phyloP scores from a whole-genome alignment of 2,329 filamentous ascomycete species.

The Scleromitrula shiraiana region DNA sequence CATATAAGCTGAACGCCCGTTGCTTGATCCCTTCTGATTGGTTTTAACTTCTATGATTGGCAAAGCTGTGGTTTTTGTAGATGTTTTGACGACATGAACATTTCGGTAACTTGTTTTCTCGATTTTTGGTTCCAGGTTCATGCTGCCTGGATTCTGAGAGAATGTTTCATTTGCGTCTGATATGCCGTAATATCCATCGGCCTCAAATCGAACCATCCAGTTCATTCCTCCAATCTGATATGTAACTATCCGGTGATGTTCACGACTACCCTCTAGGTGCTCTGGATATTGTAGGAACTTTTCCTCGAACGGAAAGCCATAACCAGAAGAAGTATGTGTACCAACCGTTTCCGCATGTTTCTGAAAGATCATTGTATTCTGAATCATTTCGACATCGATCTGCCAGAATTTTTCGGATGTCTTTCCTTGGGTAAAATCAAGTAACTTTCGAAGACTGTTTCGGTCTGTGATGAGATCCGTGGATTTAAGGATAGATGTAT shows the following conservation, averaged over 20 bases:
- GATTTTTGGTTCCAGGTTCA: not conserved
- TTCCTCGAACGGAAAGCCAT: constrained; percentile 29
- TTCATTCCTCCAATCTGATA: constrained; percentile 25
- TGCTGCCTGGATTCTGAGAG: not conserved
- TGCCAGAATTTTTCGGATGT: constrained; percentile 24
- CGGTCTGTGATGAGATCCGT: constrained; percentile 27
- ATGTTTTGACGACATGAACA: constrained; percentile 12
- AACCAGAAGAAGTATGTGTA: constrained; percentile 17
- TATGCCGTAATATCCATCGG: constrained; percentile 22
- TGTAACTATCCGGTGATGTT: constrained; percentile 23
- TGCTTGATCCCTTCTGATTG: not conserved
- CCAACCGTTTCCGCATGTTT: constrained; percentile 23
- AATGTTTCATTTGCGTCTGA: not conserved
- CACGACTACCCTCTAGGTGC: constrained; percentile 16
- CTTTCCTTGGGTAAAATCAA: constrained; percentile 24
- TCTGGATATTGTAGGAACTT: constrained; percentile 20
- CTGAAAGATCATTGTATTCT: constrained; percentile 30
- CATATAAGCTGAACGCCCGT: constrained; percentile 6
- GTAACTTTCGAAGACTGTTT: constrained; percentile 27
- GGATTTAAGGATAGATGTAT: constrained; percentile 16
- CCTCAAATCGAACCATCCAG: constrained; percentile 26
- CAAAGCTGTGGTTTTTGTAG: constrained; percentile 10
- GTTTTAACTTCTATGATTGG: constrained; percentile 22
- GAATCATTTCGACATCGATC: constrained; percentile 29
- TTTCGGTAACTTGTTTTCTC: not conserved